Conservation (phyloP, 495 filamentous ascomycete species). For the Cercophora scortea region DNA sequence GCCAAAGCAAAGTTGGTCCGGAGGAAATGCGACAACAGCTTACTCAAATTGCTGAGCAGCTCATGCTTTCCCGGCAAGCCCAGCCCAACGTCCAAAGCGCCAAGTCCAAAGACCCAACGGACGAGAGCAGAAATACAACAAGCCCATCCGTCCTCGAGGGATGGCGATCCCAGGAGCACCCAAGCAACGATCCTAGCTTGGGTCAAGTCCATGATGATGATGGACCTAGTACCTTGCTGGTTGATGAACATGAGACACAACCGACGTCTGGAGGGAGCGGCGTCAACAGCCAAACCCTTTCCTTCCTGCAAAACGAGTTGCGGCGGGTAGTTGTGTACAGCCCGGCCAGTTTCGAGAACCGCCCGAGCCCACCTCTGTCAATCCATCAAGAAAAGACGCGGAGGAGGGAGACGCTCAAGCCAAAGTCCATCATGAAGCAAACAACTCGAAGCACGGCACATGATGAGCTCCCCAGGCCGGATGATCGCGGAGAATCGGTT, state of each 20-base stretch:
- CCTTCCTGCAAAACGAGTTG: slow-evolving; percentile 3
- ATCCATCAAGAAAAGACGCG: slow-evolving; percentile 30
- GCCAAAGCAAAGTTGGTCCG: background rate
- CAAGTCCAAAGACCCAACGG: too few relatives aligned
- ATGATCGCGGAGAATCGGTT: background rate
- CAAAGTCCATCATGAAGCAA: slow-evolving; percentile 34
- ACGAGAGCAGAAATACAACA: too few relatives aligned
- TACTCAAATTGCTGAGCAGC: background rate
- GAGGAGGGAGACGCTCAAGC: slow-evolving; percentile 20
- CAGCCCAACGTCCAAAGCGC: too few relatives aligned
- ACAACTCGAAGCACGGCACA: slow-evolving; percentile 5
- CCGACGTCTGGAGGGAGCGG: too few relatives aligned
- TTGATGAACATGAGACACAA: too few relatives aligned
- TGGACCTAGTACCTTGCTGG: too few relatives aligned
- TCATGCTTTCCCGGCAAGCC: too few relatives aligned
- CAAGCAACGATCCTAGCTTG: too few relatives aligned
- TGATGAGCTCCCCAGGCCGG: background rate
- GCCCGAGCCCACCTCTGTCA: slow-evolving; percentile 16
- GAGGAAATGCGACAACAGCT: background rate
- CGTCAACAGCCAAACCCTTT: background rate
- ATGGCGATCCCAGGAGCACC: too few relatives aligned
- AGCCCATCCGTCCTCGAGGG: too few relatives aligned
- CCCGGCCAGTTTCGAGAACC: slow-evolving; percentile 15
- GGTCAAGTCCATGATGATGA: too few relatives aligned
- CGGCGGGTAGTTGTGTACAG: slow-evolving; percentile 32